These are phyloP conservation scores for Asterophora lycoperdoides DNA, from an alignment of 768 basidiomycete species.

Conservation along the genomic window DNA sequence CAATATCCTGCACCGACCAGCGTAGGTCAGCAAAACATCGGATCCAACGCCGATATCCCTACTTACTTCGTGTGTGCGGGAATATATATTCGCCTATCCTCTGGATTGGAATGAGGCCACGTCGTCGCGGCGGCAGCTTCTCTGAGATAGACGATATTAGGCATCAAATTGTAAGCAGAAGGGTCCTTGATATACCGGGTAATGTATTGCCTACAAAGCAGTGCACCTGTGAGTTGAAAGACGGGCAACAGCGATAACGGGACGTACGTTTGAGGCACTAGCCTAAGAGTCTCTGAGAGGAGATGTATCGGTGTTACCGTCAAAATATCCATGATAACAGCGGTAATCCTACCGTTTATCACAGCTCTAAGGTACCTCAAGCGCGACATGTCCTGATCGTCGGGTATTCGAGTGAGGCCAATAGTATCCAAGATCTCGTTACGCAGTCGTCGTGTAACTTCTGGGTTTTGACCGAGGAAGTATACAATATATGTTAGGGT, in stretches of 20 bases:
- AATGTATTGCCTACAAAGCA: neutral
- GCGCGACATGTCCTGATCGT: constrained; percentile 37
- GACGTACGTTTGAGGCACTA: constrained; percentile 18
- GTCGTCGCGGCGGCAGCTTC: constrained; percentile 2
- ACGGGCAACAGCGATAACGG: neutral
- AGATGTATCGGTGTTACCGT: constrained; percentile 5
- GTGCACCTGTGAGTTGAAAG: neutral
- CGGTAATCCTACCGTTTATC: constrained; percentile 31
- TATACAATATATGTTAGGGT: constrained; percentile 43
- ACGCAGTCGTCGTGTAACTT: constrained; percentile 35
- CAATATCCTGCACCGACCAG: neutral
- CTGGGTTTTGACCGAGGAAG: constrained; percentile 42
- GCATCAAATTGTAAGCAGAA: neutral
- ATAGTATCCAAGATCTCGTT: constrained; percentile 38
- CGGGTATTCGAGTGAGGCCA: constrained; percentile 31
- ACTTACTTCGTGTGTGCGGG: constrained; percentile 10
- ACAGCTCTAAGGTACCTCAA: constrained; percentile 43
- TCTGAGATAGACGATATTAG: neutral
- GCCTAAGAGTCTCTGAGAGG: constrained; percentile 30
- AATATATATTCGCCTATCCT: constrained; percentile 8
- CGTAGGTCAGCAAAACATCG: neutral
- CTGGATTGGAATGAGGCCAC: constrained; percentile 7
- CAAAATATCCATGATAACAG: constrained; percentile 15
- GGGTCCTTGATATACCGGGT: too few relatives aligned
- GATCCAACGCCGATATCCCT: neutral